These are phyloP conservation scores for Platanus orientalis DNA, from an alignment of 164 flowering plant species.

Conservation along the genomic window DNA sequence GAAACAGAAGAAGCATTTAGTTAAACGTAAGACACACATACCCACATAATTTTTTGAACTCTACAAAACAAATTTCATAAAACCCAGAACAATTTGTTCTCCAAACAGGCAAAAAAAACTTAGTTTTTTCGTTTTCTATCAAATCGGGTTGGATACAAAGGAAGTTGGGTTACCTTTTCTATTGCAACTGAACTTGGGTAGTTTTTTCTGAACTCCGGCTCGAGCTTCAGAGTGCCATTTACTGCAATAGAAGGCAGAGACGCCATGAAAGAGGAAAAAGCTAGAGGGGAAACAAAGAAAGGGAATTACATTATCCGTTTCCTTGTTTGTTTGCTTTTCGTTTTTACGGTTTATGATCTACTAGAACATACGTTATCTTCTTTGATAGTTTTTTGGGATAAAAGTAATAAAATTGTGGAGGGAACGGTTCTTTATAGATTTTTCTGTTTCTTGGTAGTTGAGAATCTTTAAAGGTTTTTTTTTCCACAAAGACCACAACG, in stretches of 20 bases:
- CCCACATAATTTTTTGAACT: neutral
- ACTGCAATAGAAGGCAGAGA: conserved; percentile 65
- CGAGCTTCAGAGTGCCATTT: conserved; percentile 46
- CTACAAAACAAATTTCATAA: neutral
- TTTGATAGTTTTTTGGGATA: no score
- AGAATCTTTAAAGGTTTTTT: no score
- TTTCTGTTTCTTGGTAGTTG: no score
- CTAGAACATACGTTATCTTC: neutral
- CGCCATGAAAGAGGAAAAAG: conserved; percentile 55
- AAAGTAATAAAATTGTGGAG: no score
- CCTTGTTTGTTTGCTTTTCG: neutral
- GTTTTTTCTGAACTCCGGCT: conserved; percentile 41
- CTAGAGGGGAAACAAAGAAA: neutral
- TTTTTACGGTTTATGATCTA: neutral
- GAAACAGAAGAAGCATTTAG: neutral
- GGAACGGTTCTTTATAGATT: no score
- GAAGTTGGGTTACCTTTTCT: conserved; percentile 40
- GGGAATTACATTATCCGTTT: neutral
- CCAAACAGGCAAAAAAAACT: neutral
- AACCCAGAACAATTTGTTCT: neutral
- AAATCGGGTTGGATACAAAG: neutral
- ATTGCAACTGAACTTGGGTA: conserved; percentile 24
- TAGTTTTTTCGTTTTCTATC: neutral
- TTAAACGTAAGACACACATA: neutral
- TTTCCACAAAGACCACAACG: no score